phyloP scores from a whole-genome alignment of 2,329 filamentous ascomycete genomes.

The Scedosporium dehoogii region DNA sequence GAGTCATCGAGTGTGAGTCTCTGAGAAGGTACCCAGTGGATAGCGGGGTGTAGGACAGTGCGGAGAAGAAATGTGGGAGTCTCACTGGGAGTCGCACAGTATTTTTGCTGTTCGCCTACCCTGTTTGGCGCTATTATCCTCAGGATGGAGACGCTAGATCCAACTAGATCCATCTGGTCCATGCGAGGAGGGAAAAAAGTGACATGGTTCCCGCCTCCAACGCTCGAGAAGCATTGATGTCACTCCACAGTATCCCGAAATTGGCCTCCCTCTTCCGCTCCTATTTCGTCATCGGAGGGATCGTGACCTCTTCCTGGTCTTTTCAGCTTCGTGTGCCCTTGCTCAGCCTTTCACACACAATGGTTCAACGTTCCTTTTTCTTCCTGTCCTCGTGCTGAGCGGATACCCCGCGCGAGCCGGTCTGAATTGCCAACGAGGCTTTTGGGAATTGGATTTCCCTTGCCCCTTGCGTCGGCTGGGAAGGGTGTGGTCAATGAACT shows the following conservation, averaged over 20 bases:
- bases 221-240: background rate
- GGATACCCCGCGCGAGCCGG: background rate
- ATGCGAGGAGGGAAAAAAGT: background rate
- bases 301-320: background rate
- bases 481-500: background rate
- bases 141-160: background rate
- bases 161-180: background rate
- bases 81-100: background rate
- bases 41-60: too few species aligned
- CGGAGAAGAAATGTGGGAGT: background rate
- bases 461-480: background rate
- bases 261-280: background rate
- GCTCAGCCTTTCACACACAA: too few species aligned
- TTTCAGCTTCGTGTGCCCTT: too few species aligned
- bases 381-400: background rate
- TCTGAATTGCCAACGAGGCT: background rate
- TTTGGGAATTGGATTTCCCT: background rate
- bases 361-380: background rate
- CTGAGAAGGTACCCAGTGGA: background rate
- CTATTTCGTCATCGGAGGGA: background rate
- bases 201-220: background rate
- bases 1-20: background rate
- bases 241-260: background rate
- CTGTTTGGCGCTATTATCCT: background rate
- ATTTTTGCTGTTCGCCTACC: background rate